phyloP scores from a whole-genome alignment of 768 basidiomycete species.

The Lyophyllum decastes region DNA sequence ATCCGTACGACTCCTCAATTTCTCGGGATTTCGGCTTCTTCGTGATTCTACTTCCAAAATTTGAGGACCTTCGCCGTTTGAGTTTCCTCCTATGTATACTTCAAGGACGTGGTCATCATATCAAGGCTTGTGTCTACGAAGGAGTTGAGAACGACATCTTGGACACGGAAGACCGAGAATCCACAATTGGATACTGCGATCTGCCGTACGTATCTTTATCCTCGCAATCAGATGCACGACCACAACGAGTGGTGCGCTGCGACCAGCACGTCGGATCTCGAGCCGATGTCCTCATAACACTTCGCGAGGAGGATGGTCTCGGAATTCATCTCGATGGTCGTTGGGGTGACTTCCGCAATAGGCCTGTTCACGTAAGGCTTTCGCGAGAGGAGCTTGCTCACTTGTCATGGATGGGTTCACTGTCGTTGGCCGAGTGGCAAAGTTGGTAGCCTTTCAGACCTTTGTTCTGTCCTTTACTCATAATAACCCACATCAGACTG shows the following conservation, averaged over 20 bases:
- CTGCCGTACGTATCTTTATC: slow-evolving; percentile 16
- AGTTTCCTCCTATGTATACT: slow-evolving; percentile 38
- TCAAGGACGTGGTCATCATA: slow-evolving; percentile 25
- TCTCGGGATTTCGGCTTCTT: slow-evolving; percentile 24
- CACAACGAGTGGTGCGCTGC: slow-evolving; percentile 28
- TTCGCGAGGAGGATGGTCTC: slow-evolving; percentile 29
- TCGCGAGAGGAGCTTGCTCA: slow-evolving; percentile 50
- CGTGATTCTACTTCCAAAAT: slow-evolving; percentile 33
- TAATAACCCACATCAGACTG: slow-evolving; percentile 55
- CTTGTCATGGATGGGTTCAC: slow-evolving; percentile 62
- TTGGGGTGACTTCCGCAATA: not conserved
- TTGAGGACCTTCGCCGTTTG: slow-evolving; percentile 34
- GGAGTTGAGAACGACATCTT: not conserved
- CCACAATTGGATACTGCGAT: slow-evolving; percentile 16
- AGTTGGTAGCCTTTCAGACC: slow-evolving; percentile 36
- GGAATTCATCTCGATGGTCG: slow-evolving; percentile 6
- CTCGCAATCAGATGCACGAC: not conserved
- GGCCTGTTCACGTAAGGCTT: slow-evolving; percentile 41
- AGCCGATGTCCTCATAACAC: slow-evolving; percentile 35
- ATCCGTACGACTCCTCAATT: not conserved
- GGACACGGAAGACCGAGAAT: slow-evolving; percentile 8
- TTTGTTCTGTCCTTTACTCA: slow-evolving; percentile 11
- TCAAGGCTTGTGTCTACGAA: slow-evolving; percentile 32
- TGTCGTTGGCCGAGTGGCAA: slow-evolving; percentile 58
- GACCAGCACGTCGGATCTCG: slow-evolving; percentile 23